Base-by-base conservation (phyloP, 345 rosid species). In the Stellera chamaejasme region DNA sequence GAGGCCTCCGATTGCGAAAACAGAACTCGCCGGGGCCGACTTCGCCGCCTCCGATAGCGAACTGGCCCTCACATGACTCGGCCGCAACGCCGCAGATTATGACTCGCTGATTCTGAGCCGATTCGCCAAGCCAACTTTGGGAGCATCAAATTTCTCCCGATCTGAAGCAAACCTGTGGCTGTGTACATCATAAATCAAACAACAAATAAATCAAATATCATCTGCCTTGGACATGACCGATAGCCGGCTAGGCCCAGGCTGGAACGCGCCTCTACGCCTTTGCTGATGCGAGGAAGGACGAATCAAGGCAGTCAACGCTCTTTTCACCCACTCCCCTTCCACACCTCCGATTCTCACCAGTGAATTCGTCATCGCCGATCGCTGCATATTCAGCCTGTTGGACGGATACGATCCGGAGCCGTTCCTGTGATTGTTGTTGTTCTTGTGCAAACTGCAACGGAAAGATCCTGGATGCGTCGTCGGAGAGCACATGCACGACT, bases 281-380 rank as follows among this genome's bases (percentile, higher is more conserved):
- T 82, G 89, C 49, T 91, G 98, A 56, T 87, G 98, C 3, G 96
- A 87, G 0, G 95, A 91, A 0, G 98, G 98, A 0, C 96, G 67
- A 26, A 91, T 91, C 81, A 91, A 64, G 9, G 93, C 91, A 6
- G 96, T 77, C 60, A 91, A 68, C 14, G 96, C 88, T 76, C 98
- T 79, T 52, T 71, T 82, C 61, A 91, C 82, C 84, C 84, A 84
- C 55, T 91, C 98, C 6, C 98, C 98, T 69, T 91, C 97, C 0
- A 90, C 97, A 6, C 94, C 87, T n/a, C 97, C 96, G 4, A 90
- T 90, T 43, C 97, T 76, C 54, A 90, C 97, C 4, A 90, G 63
- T 12, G 95, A 87, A 62, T 91, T 88, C 60, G 77, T 81, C 98
- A 91, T 91, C 41, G 98, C 96, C 5, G 96, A 91, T 55, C 96